Evolutionary conservation across 2,329 filamentous ascomycete species (phyloP), one percentile per base, ranked within the genome.

Genomic region (Rutstroemia sp.): DNA sequence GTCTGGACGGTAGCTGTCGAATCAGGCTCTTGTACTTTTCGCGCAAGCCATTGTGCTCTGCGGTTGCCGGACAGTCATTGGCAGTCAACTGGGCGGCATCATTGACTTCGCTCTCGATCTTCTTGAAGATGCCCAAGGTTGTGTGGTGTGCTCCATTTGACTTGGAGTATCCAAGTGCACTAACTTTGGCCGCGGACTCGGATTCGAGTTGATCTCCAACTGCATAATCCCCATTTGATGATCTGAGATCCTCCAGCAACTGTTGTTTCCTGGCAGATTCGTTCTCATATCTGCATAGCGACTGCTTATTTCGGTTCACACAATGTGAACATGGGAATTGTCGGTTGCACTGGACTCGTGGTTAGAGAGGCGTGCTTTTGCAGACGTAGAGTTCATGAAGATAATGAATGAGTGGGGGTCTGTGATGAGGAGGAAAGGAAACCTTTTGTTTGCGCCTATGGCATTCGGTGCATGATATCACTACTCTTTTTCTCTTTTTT

Each of bases 391-490:
- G 40, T 48, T 38, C 38, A 19, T 36, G 21, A 16, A 47, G 21
- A 34, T 14, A n/a, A 34, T 16, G 39, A 27, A 27, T 27, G 12
- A n/a, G 21, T 9, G 4, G 23, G 19, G 12, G 21, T 46, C 19
- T 14, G 42, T 42, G 17, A 30, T 12, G 23, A 48, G 44, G 17
- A 40, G 17, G 12, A 38, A 17, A 27, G 16, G 21, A 5, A 60
- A 67, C 67, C 66, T 69, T 69, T 58, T 69, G 67, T 65, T 86
- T 86, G 58, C 82, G 75, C 59, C 82, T 74, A 68, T 85, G 82
- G 62, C 82, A 86, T 65, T 86, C 82, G 10, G 77, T 81, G 63
- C 82, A 86, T 7, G 80, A 84, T 57, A 85, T 81, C 46, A 84
- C 80, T 44, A 81, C 73, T 40, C 82, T 75, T 64, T 79, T 76